Evolutionary conservation across 1,284 basidiomycete species (phyloP).

Genomic region (Takashimella koratensis): DNA sequence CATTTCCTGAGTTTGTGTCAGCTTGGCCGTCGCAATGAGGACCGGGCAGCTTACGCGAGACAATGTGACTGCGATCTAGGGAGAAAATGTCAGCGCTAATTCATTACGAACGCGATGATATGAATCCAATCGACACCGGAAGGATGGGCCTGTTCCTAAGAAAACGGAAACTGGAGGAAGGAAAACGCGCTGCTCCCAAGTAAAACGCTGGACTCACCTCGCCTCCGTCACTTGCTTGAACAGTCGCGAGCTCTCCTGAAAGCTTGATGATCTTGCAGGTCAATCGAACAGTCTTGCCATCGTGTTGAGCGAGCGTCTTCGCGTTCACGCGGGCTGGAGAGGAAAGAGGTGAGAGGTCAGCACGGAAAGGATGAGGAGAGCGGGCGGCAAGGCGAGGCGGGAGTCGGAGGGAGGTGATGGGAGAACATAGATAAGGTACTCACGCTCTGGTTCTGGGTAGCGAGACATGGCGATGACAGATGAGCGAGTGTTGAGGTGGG

Average conservation of each 20-base stretch:
- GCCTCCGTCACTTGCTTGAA: constrained; percentile 68
- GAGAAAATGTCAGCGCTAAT: too few species aligned
- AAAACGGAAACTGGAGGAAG: neutral
- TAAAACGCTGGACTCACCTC: constrained; percentile 47
- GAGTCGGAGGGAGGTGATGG: neutral
- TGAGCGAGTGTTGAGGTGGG: neutral
- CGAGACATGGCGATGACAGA: neutral
- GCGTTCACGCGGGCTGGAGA: constrained; percentile 44
- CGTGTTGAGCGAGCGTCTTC: constrained; percentile 30
- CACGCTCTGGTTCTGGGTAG: neutral
- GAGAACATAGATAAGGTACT: neutral
- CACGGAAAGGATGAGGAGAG: neutral
- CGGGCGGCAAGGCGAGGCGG: neutral
- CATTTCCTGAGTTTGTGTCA: constrained; percentile 50
- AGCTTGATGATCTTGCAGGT: constrained; percentile 65
- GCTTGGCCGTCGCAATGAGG: neutral
- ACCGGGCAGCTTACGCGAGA: constrained; percentile 50
- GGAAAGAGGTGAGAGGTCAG: neutral
- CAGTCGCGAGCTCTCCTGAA: constrained; percentile 57
- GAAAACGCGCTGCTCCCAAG: neutral
- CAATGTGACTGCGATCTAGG: constrained; percentile 57
- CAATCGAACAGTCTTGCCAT: constrained; percentile 61
- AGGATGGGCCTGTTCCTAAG: too few species aligned
- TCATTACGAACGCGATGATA: too few species aligned
- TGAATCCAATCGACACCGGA: too few species aligned